These are phyloP conservation scores for Tetradesmus obliquus DNA, from an alignment of 139 green algal genomes.

Conservation along the genomic window DNA sequence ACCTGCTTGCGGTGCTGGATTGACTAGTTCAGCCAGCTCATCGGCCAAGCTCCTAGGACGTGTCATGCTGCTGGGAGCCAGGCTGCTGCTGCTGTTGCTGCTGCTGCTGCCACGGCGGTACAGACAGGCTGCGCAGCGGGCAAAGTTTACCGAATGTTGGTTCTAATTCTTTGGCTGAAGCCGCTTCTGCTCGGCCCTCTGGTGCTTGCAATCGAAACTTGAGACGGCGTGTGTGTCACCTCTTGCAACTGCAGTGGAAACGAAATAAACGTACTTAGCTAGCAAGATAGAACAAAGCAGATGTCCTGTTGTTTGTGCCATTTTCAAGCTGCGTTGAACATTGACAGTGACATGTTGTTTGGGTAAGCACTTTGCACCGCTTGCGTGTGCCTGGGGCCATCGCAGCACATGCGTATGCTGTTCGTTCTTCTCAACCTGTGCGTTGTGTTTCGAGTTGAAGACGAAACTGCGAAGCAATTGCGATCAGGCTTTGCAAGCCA, in stretches of 20 bases:
- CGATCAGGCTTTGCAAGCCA: background rate
- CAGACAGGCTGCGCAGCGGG: background rate
- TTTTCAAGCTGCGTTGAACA: background rate
- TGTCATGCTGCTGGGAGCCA: conserved; percentile 4
- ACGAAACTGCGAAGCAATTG: no score
- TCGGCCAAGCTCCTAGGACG: conserved; percentile 16
- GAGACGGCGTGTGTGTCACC: background rate
- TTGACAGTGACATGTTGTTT: background rate
- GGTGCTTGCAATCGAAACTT: background rate
- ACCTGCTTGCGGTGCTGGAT: conserved; percentile 48
- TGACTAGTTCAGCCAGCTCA: conserved; percentile 48
- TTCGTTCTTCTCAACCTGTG: no score
- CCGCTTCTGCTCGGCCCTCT: background rate
- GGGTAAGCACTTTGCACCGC: no score
- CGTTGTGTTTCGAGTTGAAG: no score
- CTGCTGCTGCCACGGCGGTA: background rate
- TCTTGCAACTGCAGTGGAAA: background rate
- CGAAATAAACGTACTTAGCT: background rate
- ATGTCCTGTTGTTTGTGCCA: background rate
- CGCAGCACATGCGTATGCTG: no score
- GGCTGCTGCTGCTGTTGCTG: background rate
- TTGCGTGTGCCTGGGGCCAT: no score
- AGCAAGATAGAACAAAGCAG: background rate
- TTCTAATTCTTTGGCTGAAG: background rate
- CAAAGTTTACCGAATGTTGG: background rate